Percentiles rank a stretch among this genome's conserved stretches.
phyloP scores from a whole-genome alignment of 2,329 filamentous ascomycete species.

The Hypoxylon sp. region DNA sequence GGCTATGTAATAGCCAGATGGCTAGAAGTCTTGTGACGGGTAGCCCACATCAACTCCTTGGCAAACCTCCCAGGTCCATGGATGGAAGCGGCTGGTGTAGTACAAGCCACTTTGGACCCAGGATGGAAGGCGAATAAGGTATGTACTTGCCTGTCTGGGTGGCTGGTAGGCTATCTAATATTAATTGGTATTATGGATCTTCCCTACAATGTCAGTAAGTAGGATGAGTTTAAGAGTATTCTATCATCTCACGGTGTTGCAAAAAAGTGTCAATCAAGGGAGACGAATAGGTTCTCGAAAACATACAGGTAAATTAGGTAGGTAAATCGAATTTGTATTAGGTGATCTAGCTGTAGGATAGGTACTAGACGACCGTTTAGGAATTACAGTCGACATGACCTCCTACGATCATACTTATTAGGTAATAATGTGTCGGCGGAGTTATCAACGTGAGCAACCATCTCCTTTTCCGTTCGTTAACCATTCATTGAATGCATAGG shows the following conservation, averaged over 20 bases:
- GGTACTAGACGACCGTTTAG: slow-evolving; percentile 30
- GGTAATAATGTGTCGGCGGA: slow-evolving; percentile 25
- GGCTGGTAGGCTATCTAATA: not conserved
- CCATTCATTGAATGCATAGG: slow-evolving; percentile 48
- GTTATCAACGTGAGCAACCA: slow-evolving; percentile 24
- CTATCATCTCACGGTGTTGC: not conserved
- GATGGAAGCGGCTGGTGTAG: not conserved
- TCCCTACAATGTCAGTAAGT: not conserved
- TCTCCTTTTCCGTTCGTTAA: slow-evolving; percentile 35
- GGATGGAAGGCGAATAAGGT: not conserved
- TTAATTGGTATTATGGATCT: not conserved
- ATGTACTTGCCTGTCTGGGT: not conserved
- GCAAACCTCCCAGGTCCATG: not conserved
- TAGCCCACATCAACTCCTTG: not conserved
- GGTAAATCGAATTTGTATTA: slow-evolving; percentile 34
- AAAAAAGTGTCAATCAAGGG: not conserved
- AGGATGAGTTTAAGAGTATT: not conserved
- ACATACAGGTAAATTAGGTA: slow-evolving; percentile 9
- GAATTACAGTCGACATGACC: slow-evolving; percentile 20
- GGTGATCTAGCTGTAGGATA: slow-evolving; percentile 16
- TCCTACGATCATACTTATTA: slow-evolving; percentile 26
- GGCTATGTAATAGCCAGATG: not conserved
- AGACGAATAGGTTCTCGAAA: not conserved
- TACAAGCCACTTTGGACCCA: not conserved
- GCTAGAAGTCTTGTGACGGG: not conserved